Evolutionary conservation across 768 basidiomycete genomes (phyloP).

Genomic region (Amanita subjunquillea): DNA sequence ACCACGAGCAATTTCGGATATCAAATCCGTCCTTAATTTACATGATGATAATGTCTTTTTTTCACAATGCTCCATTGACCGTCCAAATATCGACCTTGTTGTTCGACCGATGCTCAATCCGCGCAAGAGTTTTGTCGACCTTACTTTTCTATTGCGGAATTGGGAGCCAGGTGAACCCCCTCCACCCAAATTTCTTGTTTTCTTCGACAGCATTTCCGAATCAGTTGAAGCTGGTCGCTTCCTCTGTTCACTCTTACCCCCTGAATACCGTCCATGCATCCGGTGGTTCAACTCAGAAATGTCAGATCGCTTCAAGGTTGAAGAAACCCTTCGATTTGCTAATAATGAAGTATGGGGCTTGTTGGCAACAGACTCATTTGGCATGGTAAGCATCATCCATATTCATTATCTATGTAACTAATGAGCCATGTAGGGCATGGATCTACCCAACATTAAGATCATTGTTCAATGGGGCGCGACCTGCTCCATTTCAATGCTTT

Average conservation of each 20-base stretch:
- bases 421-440: neutral
- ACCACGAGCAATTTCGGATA: neutral
- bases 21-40: neutral
- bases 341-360: slow-evolving; percentile 9
- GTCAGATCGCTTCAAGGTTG: slow-evolving; percentile 4
- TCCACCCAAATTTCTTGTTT: neutral
- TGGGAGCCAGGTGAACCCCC: too few species aligned
- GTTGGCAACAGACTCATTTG: slow-evolving; percentile 8
- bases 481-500: neutral
- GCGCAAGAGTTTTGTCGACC: neutral
- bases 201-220: neutral
- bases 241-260: neutral
- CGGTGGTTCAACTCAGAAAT: slow-evolving; percentile 14
- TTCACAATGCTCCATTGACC: neutral
- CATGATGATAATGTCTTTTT: neutral
- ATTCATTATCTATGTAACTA: neutral
- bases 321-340: slow-evolving; percentile 2
- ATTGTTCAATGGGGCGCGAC: neutral
- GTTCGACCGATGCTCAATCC: neutral
- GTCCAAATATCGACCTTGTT: neutral
- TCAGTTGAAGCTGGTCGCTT: neutral
- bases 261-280: neutral
- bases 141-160: neutral
- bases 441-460: neutral
- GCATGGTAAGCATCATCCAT: slow-evolving; percentile 8